A percentile compares a stretch with the other conserved stretches of the same genome.
phyloP scores from a whole-genome alignment of 345 rosid genomes.

The Eucalyptus urophylla region DNA sequence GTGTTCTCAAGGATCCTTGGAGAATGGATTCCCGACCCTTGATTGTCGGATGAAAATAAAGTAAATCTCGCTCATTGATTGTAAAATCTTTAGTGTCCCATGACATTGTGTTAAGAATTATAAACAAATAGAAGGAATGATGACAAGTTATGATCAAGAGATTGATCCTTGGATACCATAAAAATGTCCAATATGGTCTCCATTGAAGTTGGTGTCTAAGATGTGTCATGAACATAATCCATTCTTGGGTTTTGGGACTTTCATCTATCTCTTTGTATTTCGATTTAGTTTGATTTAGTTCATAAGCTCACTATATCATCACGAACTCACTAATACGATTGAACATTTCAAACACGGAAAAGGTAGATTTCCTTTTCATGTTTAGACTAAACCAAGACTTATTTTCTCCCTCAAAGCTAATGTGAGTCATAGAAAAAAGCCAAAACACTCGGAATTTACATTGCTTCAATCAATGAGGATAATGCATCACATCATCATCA shows the following conservation, averaged over 20 bases:
- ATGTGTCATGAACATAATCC: neutral
- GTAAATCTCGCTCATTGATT: neutral
- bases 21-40: neutral
- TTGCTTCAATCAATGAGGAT: neutral
- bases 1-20: neutral
- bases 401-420: neutral
- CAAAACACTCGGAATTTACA: neutral
- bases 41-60: neutral
- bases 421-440: neutral
- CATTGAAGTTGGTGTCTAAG: neutral
- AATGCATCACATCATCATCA: neutral
- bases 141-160: neutral
- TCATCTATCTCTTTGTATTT: neutral
- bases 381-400: neutral
- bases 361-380: neutral
- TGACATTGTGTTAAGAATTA: neutral
- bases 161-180: neutral
- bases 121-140: neutral
- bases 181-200: neutral
- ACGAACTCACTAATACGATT: accelerated
- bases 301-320: neutral
- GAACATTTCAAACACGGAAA: neutral
- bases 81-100: neutral
- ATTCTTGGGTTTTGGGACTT: neutral
- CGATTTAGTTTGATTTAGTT: neutral